Percentiles rank a stretch among this genome's conserved stretches.
Evolutionary conservation across 2,329 filamentous ascomycete genomes (phyloP).

Genomic region (Pseudogymnoascus sp.): DNA sequence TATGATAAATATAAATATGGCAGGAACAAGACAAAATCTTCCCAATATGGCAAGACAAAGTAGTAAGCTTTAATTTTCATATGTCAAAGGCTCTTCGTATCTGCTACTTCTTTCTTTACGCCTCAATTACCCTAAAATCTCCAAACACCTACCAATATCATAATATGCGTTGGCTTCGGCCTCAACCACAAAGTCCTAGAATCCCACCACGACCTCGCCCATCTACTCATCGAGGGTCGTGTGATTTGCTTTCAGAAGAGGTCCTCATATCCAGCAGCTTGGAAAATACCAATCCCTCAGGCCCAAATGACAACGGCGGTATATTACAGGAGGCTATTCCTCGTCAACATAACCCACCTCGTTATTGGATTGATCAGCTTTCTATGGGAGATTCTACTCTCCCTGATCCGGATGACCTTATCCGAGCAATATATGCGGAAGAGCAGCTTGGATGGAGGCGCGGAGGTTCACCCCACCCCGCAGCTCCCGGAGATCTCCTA

Average conservation of each 20-base stretch:
- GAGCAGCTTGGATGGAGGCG: not conserved
- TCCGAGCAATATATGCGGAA: not conserved
- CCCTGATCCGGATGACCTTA: not conserved
- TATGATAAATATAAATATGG: not conserved
- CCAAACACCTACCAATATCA: not conserved
- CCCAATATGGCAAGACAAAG: not conserved
- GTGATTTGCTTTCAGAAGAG: not conserved
- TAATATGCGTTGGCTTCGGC: not conserved
- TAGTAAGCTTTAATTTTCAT: not conserved
- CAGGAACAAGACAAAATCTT: not conserved
- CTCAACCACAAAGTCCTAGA: not conserved
- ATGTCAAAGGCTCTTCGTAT: not conserved
- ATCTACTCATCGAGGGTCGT: not conserved
- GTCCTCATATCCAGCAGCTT: not conserved
- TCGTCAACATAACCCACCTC: not conserved
- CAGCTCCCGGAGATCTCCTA: not conserved
- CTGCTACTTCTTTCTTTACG: not conserved
- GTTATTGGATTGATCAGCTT: not conserved
- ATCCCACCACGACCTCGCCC: not conserved
- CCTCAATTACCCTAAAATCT: not conserved
- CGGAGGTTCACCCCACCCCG: not conserved
- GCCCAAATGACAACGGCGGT: not conserved
- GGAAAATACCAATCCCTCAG: not conserved
- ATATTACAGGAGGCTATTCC: slow-evolving; percentile 3
- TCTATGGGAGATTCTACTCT: slow-evolving; percentile 1